Conservation (phyloP, 2,329 filamentous ascomycete species). For the Ascochyta rabiei region DNA sequence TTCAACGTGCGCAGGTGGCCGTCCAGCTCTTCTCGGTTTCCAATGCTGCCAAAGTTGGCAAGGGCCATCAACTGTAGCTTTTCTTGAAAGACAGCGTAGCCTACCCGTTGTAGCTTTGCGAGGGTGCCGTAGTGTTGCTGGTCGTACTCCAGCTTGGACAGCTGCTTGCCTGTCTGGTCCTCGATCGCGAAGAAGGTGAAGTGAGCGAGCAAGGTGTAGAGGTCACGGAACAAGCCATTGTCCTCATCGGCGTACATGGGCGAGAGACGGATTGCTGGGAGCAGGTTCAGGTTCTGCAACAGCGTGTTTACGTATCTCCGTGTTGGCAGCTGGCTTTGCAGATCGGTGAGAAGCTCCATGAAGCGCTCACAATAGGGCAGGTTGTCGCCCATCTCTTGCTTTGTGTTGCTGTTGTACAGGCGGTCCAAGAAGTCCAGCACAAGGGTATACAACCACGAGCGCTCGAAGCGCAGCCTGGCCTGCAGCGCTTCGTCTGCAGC, state of each 20-base stretch:
- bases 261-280: conserved; percentile 79
- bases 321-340: conserved; percentile 92
- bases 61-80: conserved; percentile 90
- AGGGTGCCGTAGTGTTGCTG: conserved; percentile 78
- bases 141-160: conserved; percentile 74
- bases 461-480: conserved; percentile 83
- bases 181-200: conserved; percentile 90
- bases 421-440: conserved; percentile 80
- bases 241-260: conserved; percentile 76
- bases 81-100: conserved; percentile 80
- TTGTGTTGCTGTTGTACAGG: conserved; percentile 61
- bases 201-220: conserved; percentile 80
- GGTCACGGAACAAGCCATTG: conserved; percentile 79
- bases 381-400: conserved; percentile 60
- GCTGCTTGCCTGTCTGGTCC: conserved; percentile 82
- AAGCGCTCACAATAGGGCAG: conserved; percentile 90
- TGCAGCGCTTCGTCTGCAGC: conserved; percentile 80
- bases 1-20: conserved; percentile 74
- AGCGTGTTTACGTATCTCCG: conserved; percentile 91
- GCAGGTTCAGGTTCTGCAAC: conserved; percentile 81
- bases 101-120: conserved; percentile 76
- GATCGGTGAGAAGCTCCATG: conserved; percentile 84
- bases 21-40: conserved; percentile 78
- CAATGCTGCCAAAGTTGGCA: conserved; percentile 89
- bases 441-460: conserved; percentile 90